These are phyloP conservation scores for Leccinum fallax DNA, from an alignment of 1,284 basidiomycete species.

Conservation along the genomic window DNA sequence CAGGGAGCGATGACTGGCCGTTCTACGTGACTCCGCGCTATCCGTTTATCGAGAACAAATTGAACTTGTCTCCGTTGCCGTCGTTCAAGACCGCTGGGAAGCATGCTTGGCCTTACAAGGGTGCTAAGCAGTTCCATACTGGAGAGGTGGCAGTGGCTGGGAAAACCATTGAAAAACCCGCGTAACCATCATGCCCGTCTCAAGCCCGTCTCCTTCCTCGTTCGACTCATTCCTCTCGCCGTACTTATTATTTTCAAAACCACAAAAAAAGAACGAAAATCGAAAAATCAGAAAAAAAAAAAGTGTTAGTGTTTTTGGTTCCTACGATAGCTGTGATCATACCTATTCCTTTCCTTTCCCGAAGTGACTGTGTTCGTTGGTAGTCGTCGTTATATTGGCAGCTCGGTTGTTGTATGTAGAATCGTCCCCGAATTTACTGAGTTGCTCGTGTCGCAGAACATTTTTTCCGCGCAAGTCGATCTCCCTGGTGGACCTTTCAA, in stretches of 20 bases:
- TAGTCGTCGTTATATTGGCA: neutral
- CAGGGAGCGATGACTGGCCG: slow-evolving; percentile 10
- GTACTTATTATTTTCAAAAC: neutral
- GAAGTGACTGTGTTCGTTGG: neutral
- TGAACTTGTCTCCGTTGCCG: slow-evolving; percentile 14
- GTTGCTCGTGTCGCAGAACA: neutral
- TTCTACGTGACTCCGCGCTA: slow-evolving; percentile 9
- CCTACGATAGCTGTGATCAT: neutral
- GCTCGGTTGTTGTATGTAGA: neutral
- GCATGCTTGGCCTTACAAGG: slow-evolving; percentile 11
- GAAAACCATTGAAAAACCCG: neutral
- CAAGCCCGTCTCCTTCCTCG: neutral
- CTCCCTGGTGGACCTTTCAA: neutral
- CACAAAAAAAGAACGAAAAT: neutral
- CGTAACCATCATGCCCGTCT: neutral
- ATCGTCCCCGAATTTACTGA: neutral
- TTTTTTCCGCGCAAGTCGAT: neutral
- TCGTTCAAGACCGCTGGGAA: neutral
- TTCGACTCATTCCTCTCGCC: neutral
- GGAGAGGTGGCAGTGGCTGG: slow-evolving; percentile 6
- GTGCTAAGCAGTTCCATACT: neutral
- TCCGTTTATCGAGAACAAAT: slow-evolving; percentile 9
- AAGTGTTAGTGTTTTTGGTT: neutral
- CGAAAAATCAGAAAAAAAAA: neutral
- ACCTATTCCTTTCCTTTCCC: neutral